Conservation (phyloP, 176 grass and related monocot species). For the Oryza glaberrima region DNA sequence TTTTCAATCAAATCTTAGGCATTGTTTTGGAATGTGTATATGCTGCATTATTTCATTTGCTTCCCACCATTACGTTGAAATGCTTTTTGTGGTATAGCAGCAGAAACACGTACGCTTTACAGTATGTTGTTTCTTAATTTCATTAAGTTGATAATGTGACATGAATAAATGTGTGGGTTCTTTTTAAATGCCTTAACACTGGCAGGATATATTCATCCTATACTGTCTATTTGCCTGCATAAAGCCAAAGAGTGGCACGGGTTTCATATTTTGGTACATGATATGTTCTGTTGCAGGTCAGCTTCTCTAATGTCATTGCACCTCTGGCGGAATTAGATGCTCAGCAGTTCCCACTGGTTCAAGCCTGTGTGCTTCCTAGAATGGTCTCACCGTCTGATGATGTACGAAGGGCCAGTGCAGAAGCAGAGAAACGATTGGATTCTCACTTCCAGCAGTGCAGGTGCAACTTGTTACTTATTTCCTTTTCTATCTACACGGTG, state of each 20-base stretch:
- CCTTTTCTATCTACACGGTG: conserved; percentile 25
- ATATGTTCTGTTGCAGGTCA: conserved; percentile 58
- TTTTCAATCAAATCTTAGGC: not conserved
- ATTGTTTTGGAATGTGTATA: not conserved
- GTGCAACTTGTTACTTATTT: conserved; percentile 54
- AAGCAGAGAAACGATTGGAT: conserved; percentile 84
- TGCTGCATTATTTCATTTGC: not conserved
- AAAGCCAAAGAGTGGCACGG: not conserved
- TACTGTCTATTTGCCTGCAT: not conserved
- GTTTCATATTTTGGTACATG: conserved; percentile 3
- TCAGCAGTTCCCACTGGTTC: conserved; percentile 83
- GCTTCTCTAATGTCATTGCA: conserved; percentile 67
- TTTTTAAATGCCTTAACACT: not conserved
- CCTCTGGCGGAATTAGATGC: conserved; percentile 89
- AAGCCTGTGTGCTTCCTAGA: conserved; percentile 79
- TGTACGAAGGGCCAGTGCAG: conserved; percentile 67
- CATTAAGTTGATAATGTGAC: not conserved
- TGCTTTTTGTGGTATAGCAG: not conserved
- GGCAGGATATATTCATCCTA: conserved; percentile 14
- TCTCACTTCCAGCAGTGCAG: conserved; percentile 78
- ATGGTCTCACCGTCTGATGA: conserved; percentile 80
- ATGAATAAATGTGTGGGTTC: not conserved
- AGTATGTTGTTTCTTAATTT: not conserved
- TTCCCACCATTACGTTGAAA: not conserved
- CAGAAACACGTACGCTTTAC: conserved; percentile 3